A percentile compares a stretch with the other conserved stretches of the same genome.
These are phyloP conservation scores for Fusarium secorum DNA, from an alignment of 2,329 filamentous ascomycete species.

Conservation along the genomic window DNA sequence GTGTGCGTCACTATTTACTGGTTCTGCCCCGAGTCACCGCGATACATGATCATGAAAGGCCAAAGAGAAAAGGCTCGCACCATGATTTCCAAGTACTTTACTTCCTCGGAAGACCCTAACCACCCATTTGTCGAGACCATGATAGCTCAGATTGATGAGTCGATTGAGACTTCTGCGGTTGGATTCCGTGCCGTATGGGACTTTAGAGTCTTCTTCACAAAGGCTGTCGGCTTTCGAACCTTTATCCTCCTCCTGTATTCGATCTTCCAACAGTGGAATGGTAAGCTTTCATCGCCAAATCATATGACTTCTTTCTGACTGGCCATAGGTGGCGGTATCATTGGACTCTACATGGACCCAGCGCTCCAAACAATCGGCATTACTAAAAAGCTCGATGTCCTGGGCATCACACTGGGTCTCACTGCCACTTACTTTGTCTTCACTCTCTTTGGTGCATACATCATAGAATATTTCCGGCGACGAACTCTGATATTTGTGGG, in stretches of 20 bases:
- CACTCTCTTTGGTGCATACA: constrained; percentile 31
- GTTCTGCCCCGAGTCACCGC: constrained; percentile 36
- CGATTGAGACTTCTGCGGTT: constrained; percentile 24
- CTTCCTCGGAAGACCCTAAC: constrained; percentile 27
- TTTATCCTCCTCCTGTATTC: constrained; percentile 29
- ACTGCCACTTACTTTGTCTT: constrained; percentile 38
- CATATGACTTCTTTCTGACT: not conserved
- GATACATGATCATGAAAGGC: constrained; percentile 38
- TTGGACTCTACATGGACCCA: constrained; percentile 30
- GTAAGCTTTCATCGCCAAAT: not conserved
- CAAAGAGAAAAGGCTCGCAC: constrained; percentile 30
- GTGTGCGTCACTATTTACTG: constrained; percentile 35
- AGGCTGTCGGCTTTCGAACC: constrained; percentile 22
- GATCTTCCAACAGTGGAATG: constrained; percentile 33
- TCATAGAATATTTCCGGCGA: constrained; percentile 32
- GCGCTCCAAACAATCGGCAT: constrained; percentile 32
- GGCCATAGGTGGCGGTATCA: constrained; percentile 12
- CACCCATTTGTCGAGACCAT: constrained; percentile 32
- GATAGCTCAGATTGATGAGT: constrained; percentile 35
- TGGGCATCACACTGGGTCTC: constrained; percentile 32
- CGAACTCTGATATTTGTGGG: constrained; percentile 34
- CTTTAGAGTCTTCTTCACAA: constrained; percentile 36
- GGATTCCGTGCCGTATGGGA: constrained; percentile 29
- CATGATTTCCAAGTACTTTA: constrained; percentile 32
- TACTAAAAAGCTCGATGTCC: constrained; percentile 16